Percentiles rank a stretch among this genome's conserved stretches.
Conservation (phyloP, 441 rosid species). For the Arabidopsis lyrata region DNA sequence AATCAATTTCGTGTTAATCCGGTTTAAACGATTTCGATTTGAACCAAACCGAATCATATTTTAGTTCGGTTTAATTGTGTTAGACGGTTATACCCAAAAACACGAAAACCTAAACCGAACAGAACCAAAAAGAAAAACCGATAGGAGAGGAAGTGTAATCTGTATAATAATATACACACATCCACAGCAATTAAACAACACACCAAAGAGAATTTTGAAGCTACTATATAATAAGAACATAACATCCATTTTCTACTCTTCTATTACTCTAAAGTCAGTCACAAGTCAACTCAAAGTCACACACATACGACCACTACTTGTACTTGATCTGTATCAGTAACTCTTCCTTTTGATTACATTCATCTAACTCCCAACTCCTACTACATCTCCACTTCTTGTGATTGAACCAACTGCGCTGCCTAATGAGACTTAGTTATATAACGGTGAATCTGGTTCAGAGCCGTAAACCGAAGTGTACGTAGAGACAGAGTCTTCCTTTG, state of each 20-base stretch:
- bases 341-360: slow-evolving; percentile 21
- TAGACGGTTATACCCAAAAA: no score
- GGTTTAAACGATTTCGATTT: no score
- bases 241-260: slow-evolving; percentile 22
- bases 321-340: slow-evolving; percentile 18
- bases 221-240: slow-evolving; percentile 18
- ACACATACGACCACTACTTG: slow-evolving; percentile 12
- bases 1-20: no score
- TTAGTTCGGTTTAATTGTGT: no score
- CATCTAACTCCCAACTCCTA: slow-evolving; percentile 30
- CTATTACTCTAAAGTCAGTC: slow-evolving; percentile 33
- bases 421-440: slow-evolving; percentile 45
- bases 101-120: no score
- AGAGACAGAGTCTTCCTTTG: slow-evolving; percentile 87
- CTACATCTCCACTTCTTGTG: not conserved
- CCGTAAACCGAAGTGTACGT: slow-evolving; percentile 78
- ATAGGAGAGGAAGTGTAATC: no score
- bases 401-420: not conserved
- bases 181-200: slow-evolving; percentile 28
- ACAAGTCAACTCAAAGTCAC: slow-evolving; percentile 42
- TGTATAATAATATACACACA: slow-evolving; percentile 11
- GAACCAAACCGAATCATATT: no score
- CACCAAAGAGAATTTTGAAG: slow-evolving; percentile 12
- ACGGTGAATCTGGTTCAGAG: slow-evolving; percentile 89
- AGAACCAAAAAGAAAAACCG: no score